Conservation (phyloP, 1,139 yeast species). For the Pneumocystis wakefieldiae region DNA sequence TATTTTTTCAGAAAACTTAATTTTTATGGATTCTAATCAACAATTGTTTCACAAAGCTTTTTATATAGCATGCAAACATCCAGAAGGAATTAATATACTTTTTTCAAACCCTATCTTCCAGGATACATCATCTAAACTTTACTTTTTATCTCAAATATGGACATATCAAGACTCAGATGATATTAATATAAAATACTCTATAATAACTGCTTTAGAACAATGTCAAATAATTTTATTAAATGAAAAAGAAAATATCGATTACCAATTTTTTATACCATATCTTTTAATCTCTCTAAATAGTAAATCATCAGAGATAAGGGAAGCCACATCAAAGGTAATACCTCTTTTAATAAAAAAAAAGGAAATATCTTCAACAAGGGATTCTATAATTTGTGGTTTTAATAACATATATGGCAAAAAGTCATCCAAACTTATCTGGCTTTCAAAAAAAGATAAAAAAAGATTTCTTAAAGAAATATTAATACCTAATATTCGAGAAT, state of each 20-base stretch:
- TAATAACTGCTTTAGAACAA: background rate
- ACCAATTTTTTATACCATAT: constrained; percentile 24
- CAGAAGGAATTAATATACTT: background rate
- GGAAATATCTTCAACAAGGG: constrained; percentile 21
- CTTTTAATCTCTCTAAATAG: constrained; percentile 21
- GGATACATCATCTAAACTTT: background rate
- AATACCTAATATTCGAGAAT: constrained; percentile 26
- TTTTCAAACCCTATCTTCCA: background rate
- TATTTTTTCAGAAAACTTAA: background rate
- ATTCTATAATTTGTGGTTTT: constrained; percentile 6
- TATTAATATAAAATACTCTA: background rate
- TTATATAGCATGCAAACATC: background rate
- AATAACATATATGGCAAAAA: constrained; percentile 21
- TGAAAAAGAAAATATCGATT: constrained; percentile 17
- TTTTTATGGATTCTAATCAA: background rate
- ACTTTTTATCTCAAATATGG: background rate
- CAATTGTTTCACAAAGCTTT: background rate
- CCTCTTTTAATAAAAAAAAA: constrained; percentile 20
- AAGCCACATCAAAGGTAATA: constrained; percentile 28
- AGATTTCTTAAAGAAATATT: constrained; percentile 33
- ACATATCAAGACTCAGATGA: background rate
- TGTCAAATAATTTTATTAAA: background rate
- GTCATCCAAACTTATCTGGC: constrained; percentile 34
- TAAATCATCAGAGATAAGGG: constrained; percentile 24
- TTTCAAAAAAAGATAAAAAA: constrained; percentile 52